Percentiles rank a stretch among this genome's conserved stretches.
These are phyloP conservation scores for Gracilaria gracilis DNA, from an alignment of 23 red algal genomes.

Conservation along the genomic window DNA sequence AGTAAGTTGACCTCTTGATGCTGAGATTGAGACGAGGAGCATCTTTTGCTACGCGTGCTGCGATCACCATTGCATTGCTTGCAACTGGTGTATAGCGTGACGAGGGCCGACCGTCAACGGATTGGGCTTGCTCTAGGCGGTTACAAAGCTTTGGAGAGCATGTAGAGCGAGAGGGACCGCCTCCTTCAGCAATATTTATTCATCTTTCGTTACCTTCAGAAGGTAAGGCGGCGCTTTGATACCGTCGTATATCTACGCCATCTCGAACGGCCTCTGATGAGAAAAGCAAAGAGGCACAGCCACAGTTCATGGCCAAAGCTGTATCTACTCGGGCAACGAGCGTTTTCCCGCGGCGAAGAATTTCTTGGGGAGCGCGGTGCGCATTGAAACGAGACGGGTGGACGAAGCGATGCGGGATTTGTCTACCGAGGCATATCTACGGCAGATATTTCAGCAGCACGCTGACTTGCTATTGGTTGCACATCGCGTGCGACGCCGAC, in stretches of 20 bases:
- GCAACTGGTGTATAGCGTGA: not conserved
- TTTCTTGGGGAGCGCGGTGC: no score
- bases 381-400: not conserved
- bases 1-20: no score
- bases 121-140: not conserved
- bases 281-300: no score
- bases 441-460: slow-evolving; percentile 11
- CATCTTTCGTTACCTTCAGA: not conserved
- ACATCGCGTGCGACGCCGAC: not conserved
- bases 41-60: not conserved
- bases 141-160: not conserved
- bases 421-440: not conserved
- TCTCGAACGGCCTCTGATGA: no score
- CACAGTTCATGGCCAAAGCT: no score
- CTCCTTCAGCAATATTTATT: not conserved
- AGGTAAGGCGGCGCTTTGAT: not conserved
- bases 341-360: no score
- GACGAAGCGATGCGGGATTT: not conserved
- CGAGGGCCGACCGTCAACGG: not conserved
- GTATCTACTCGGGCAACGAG: no score
- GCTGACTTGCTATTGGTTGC: slow-evolving; percentile 5
- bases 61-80: not conserved
- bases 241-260: not conserved
- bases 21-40: no score
- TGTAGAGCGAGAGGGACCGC: not conserved